phyloP scores from a whole-genome alignment of 176 grass and related monocot species.

The Eremochloa ophiuroides region DNA sequence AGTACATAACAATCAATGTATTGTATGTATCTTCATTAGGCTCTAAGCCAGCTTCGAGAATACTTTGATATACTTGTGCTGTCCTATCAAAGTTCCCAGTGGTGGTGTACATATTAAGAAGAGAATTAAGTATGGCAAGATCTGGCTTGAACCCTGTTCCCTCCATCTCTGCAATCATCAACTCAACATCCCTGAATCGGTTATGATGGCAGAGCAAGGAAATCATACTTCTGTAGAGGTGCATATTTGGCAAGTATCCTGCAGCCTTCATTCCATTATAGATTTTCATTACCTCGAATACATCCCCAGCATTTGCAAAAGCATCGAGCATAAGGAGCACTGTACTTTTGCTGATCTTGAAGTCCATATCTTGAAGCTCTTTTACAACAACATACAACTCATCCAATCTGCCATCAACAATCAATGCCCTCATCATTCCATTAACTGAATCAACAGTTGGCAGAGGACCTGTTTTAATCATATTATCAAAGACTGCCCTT shows the following conservation, averaged over 20 bases:
- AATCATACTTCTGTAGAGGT: constrained; percentile 76
- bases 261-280: constrained; percentile 98
- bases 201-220: constrained; percentile 68
- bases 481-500: constrained; percentile 76
- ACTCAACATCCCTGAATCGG: constrained; percentile 72
- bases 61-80: constrained; percentile 62
- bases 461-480: constrained; percentile 74
- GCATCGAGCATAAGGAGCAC: constrained; percentile 87
- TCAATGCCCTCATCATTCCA: constrained; percentile 80
- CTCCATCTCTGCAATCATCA: constrained; percentile 81
- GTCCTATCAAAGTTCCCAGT: constrained; percentile 70
- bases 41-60: constrained; percentile 59
- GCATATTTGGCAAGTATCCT: constrained; percentile 83
- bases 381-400: constrained; percentile 84
- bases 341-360: constrained; percentile 94
- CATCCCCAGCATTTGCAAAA: constrained; percentile 69
- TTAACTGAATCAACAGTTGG: constrained; percentile 87
- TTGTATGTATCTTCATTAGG: constrained; percentile 90
- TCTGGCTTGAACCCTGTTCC: constrained; percentile 71
- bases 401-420: constrained; percentile 74
- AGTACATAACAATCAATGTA: constrained; percentile 84
- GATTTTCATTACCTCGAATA: constrained; percentile 97
- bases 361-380: constrained; percentile 89
- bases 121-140: constrained; percentile 56
- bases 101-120: constrained; percentile 82